Evolutionary conservation across 148 eudicot species (phyloP).

Genomic region (Nepenthes gracilis): DNA sequence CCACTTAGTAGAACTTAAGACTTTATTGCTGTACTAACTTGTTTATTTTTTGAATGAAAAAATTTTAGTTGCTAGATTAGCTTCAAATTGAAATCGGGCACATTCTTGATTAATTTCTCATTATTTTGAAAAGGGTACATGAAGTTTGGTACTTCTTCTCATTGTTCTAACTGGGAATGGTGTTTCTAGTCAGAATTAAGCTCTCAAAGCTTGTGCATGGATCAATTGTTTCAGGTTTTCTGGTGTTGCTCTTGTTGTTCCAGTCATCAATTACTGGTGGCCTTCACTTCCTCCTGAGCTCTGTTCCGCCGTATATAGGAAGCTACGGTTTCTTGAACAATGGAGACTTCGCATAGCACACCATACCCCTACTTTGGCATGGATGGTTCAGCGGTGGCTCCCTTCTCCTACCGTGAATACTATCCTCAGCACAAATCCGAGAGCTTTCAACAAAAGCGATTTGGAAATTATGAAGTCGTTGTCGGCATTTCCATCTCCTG

Average conservation of each 20-base stretch:
- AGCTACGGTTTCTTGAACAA: neutral
- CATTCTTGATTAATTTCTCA: too few species aligned
- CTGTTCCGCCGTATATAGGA: neutral
- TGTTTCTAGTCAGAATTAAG: neutral
- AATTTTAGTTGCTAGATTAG: too few species aligned
- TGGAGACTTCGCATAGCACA: slow-evolving; percentile 1
- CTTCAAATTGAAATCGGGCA: neutral
- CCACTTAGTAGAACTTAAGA: too few species aligned
- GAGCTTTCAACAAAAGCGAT: slow-evolving; percentile 28
- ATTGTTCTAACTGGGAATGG: neutral
- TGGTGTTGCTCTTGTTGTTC: slow-evolving; percentile 6
- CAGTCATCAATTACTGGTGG: slow-evolving; percentile 7
- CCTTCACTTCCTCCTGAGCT: slow-evolving; percentile 3
- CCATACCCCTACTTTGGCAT: slow-evolving; percentile 60
- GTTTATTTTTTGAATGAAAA: too few species aligned
- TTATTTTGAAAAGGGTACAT: too few species aligned
- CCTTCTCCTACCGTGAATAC: slow-evolving; percentile 19
- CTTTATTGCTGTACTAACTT: too few species aligned
- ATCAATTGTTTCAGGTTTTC: slow-evolving; percentile 1
- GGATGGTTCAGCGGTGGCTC: slow-evolving; percentile 75
- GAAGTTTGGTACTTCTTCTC: neutral
- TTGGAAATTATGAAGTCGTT: slow-evolving; percentile 32
- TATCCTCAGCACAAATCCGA: neutral
- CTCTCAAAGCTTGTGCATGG: neutral
- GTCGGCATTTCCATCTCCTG: slow-evolving; percentile 21